Conservation (phyloP, 768 basidiomycete genomes). For the Clitopilus passeckerianus region DNA sequence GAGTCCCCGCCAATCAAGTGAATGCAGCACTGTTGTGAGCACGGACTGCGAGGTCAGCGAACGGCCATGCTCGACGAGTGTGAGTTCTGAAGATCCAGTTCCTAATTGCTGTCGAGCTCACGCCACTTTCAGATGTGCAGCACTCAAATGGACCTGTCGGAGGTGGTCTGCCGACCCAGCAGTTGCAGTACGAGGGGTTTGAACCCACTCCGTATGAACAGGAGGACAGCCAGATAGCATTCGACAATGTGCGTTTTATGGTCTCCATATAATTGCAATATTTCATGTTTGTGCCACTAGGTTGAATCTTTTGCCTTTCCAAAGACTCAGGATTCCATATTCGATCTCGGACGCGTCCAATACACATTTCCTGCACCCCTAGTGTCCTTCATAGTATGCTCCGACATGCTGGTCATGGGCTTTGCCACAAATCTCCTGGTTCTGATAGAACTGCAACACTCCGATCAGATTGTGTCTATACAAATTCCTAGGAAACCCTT, state of each 20-base stretch:
- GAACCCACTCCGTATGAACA: conserved; percentile 63
- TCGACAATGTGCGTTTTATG: conserved; percentile 25
- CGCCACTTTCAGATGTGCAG: conserved; percentile 67
- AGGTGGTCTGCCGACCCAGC: conserved; percentile 38
- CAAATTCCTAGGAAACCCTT: conserved; percentile 67
- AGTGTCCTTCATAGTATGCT: conserved; percentile 76
- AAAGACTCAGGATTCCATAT: conserved; percentile 51
- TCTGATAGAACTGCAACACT: conserved; percentile 84
- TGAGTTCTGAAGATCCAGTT: conserved; percentile 24
- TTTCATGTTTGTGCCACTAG: conserved; percentile 14
- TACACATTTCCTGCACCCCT: conserved; percentile 85
- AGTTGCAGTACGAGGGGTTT: conserved; percentile 83
- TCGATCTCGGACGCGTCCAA: conserved; percentile 86
- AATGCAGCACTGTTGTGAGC: neutral
- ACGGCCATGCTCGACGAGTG: conserved; percentile 62
- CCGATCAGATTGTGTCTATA: conserved; percentile 83
- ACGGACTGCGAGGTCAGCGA: neutral
- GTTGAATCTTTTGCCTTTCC: conserved; percentile 18
- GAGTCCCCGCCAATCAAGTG: neutral
- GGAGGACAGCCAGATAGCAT: conserved; percentile 42
- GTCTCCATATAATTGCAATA: neutral
- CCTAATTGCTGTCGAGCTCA: neutral
- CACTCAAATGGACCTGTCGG: conserved; percentile 58
- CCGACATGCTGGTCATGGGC: conserved; percentile 84
- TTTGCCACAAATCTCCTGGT: conserved; percentile 72